Evolutionary conservation across 129 eudicot genomes (phyloP), one percentile per base, ranked within the genome.

Genomic region (Flaveria sonorensis): DNA sequence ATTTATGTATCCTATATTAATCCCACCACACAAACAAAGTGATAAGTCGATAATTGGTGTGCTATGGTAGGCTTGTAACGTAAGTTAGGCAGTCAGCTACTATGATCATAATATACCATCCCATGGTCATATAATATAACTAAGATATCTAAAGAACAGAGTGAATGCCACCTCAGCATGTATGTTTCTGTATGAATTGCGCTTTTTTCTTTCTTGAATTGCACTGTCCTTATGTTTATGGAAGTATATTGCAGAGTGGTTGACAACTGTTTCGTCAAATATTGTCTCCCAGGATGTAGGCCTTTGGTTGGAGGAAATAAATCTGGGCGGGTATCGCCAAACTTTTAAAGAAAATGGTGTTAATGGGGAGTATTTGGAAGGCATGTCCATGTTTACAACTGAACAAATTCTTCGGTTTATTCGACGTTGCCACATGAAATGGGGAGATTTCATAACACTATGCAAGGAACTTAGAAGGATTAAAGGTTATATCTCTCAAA

Each of bases 301-400:
- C 10, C 77, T 91, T 81, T 94, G 99, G 97, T 83, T 94, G 84
- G 96, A 91, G 74, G 93, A 87, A 74, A 91, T 94, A 89, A 91
- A 94, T 82, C 93, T 94, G 52, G 99, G 97, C 24, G 82, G 93
- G 66, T 94, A 94, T 81, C 87, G 99, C 75, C 90, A 86, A 77
- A 89, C 82, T 11, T 94, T 94, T 40, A 89, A 86, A 80, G 99
- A 91, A 88, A 91, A 94, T 85, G 93, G 97, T 77, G 93, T 94
- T 46, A 94, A 94, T 50, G 99, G 99, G 62, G 99, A 94, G 81
- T 94, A 94, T 83, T 85, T 94, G 85, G 99, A 94, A 87, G 96
- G 99, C 52, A 94, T 94, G 99, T 94, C 99, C 42, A 91, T 94
- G 97, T 94, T 94, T 76, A 94, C 99, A n/a, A 94, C 97, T 2